Evolutionary conservation across 1,284 basidiomycete species (phyloP).

Genomic region (Puccinia novopanici): DNA sequence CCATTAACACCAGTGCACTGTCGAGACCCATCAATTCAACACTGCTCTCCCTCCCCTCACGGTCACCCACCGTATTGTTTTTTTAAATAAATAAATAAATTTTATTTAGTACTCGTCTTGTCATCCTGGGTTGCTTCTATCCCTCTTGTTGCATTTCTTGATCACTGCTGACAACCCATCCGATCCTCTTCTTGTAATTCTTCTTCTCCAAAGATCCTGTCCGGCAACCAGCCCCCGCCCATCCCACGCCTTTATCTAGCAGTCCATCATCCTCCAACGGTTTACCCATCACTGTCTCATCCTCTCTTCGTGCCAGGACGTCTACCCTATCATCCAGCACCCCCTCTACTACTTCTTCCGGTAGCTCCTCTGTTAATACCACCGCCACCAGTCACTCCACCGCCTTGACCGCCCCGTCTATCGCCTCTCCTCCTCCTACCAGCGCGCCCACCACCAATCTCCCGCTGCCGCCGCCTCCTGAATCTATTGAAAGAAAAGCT

Average conservation of each 20-base stretch:
- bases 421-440: background rate
- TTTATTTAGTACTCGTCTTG: too few relatives aligned
- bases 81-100: too few relatives aligned
- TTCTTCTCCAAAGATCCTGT: background rate
- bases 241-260: background rate
- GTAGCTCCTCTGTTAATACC: background rate
- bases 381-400: background rate
- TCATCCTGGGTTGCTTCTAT: too few relatives aligned
- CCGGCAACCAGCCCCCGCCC: background rate
- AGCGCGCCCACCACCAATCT: background rate
- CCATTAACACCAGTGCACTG: too few relatives aligned
- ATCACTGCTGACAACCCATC: constrained; percentile 4
- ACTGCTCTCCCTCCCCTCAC: too few relatives aligned
- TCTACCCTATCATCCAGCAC: background rate
- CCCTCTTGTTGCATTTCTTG: background rate
- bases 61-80: too few relatives aligned
- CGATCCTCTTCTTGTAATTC: background rate
- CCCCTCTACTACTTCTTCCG: background rate
- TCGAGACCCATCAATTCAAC: too few relatives aligned
- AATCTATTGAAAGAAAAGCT: constrained; percentile 16
- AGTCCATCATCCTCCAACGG: background rate
- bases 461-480: background rate
- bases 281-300: background rate
- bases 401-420: background rate
- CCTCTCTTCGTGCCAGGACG: background rate